Evolutionary conservation across 2,329 filamentous ascomycete species (phyloP).

Genomic region (Ophiostoma ips): DNA sequence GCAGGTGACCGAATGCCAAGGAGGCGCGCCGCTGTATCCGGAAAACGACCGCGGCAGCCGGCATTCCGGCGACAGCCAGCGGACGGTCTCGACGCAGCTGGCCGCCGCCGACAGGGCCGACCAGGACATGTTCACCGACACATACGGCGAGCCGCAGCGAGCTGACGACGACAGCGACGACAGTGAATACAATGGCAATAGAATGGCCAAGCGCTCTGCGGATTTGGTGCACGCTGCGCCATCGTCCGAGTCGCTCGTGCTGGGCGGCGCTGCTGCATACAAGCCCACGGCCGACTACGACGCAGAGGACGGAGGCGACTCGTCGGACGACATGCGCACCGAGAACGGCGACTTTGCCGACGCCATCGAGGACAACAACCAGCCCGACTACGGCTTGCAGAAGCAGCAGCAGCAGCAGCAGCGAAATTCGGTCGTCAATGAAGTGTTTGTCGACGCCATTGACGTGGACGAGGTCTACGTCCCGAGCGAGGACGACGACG

Average conservation of each 20-base stretch:
- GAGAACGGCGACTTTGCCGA: constrained; percentile 24
- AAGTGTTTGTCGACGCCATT: constrained; percentile 18
- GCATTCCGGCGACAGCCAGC: neutral
- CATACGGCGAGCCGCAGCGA: constrained; percentile 17
- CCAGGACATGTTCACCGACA: constrained; percentile 18
- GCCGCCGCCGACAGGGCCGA: constrained; percentile 13
- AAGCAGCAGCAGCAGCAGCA: neutral
- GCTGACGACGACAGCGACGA: too few relatives aligned
- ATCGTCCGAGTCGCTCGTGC: neutral
- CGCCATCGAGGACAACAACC: neutral
- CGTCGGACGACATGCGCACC: constrained; percentile 24
- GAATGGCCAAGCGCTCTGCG: neutral
- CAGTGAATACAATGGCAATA: constrained; percentile 11
- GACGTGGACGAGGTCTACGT: constrained; percentile 20
- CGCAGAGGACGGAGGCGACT: constrained; percentile 18
- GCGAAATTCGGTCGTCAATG: constrained; percentile 18
- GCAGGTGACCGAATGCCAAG: neutral
- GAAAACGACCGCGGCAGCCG: neutral
- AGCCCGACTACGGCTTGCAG: neutral
- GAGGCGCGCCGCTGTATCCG: too few relatives aligned
- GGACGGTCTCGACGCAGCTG: neutral
- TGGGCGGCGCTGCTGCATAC: neutral
- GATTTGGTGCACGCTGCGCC: neutral
- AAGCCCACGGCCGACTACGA: neutral
- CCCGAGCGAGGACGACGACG: constrained; percentile 22